Evolutionary conservation across 1,284 basidiomycete species (phyloP), one percentile per base, ranked within the genome.

Genomic region (Peniophora sp.): DNA sequence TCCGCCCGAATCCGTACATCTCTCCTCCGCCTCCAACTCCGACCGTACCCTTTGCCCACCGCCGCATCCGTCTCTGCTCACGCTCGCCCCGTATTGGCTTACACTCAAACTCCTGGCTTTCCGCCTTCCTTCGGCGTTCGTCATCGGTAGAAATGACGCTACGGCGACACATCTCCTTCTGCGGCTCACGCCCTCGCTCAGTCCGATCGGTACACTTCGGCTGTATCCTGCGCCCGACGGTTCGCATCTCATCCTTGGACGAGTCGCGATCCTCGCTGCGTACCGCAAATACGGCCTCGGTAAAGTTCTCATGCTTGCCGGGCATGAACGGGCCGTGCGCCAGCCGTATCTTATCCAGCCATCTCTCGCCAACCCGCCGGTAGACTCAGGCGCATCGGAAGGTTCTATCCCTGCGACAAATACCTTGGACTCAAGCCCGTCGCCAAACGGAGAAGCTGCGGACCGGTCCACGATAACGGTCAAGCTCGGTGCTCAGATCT

Each of bases 121-220:
- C 37, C 37, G 37, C 37, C n/a, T 20, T n/a, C 34, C n/a, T n/a
- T 41, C 37, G 37, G 12, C 37, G 8, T 17, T 17, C 37, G 18
- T 41, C 51, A 46, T 32, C 49, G 32, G 37, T 50, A 85, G 83
- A 51, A 66, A 74, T 55, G 85, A 88, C 67, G 72, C 76, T 52
- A 66, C 63, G 46, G 76, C 84, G 35, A 77, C 76, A 23, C 88
- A 90, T 67, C 77, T 89, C 59, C 68, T 90, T 48, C 72, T 90
- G 54, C 78, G 85, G 50, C 71, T 87, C 23, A 64, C 72, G 36
- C 79, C 80, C 24, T 81, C 78, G 3, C 65, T 73, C 47, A 68
- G 63, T 50, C 83, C 85, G 15, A 73, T 87, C 55, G 88, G 88
- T 54, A 88, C 85, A 23, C 78, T 89, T 55, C 77, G 84, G 44